These are phyloP conservation scores for Dothistroma septosporum DNA, from an alignment of 2,329 filamentous ascomycete genomes.

Conservation along the genomic window DNA sequence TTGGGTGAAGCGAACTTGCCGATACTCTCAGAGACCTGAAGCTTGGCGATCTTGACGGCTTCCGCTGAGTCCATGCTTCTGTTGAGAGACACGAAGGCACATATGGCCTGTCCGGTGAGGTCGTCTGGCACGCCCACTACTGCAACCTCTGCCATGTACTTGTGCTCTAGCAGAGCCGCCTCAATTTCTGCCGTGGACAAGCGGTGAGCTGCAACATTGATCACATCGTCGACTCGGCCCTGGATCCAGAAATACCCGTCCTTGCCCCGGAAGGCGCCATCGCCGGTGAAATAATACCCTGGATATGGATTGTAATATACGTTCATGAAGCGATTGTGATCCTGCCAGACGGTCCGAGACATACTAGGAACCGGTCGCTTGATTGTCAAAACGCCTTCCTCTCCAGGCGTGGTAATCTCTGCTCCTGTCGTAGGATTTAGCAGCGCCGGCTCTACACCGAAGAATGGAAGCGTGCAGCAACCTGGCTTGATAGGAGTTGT, in stretches of 20 bases:
- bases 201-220: conserved; percentile 95
- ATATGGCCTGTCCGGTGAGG: conserved; percentile 93
- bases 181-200: conserved; percentile 99
- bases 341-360: conserved; percentile 95
- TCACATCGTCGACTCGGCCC: conserved; percentile 94
- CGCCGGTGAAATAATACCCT: conserved; percentile 94
- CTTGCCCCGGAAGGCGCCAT: conserved; percentile 91
- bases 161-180: conserved; percentile 89
- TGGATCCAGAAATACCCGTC: conserved; percentile 99
- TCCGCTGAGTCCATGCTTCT: conserved; percentile 72
- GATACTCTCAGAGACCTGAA: conserved; percentile 95
- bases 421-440: conserved; percentile 93
- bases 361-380: conserved; percentile 98
- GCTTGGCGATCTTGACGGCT: conserved; percentile 83
- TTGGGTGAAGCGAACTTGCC: conserved; percentile 96
- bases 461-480: conserved; percentile 93
- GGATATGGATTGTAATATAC: conserved; percentile 97
- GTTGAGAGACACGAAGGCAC: conserved; percentile 92
- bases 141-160: conserved; percentile 86
- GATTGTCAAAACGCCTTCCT: conserved; percentile 93
- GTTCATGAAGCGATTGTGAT: conserved; percentile 98
- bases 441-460: conserved; percentile 94
- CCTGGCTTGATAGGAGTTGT: conserved; percentile 96
- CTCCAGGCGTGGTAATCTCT: conserved; percentile 91
- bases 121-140: conserved; percentile 92